These are phyloP conservation scores for Carex cristatella DNA, from an alignment of 176 grass and related monocot genomes.

Conservation along the genomic window DNA sequence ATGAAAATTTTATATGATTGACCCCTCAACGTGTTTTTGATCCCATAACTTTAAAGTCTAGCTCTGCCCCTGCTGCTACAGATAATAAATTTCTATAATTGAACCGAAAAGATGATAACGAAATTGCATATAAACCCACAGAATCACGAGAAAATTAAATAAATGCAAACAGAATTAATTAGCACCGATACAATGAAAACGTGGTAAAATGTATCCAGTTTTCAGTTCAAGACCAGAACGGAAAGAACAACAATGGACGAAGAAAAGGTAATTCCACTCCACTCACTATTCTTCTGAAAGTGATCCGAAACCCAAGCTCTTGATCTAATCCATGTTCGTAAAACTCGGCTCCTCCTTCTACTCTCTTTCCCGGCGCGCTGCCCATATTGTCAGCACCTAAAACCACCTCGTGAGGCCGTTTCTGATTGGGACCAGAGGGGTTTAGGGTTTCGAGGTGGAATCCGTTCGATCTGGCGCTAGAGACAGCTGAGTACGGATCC, in stretches of 20 bases:
- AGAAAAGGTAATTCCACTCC: background rate
- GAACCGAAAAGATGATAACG: background rate
- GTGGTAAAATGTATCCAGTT: background rate
- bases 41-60: too few species aligned
- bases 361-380: slow-evolving; percentile 13
- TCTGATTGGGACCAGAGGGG: slow-evolving; percentile 27
- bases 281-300: slow-evolving; percentile 96
- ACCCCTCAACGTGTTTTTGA: too few species aligned
- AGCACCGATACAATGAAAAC: background rate
- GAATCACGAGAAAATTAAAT: background rate
- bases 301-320: slow-evolving; percentile 78
- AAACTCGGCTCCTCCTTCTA: slow-evolving; percentile 34
- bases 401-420: background rate
- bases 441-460: slow-evolving; percentile 83
- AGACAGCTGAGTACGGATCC: slow-evolving; percentile 27
- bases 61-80: background rate
- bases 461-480: slow-evolving; percentile 27
- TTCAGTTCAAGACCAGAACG: background rate
- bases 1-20: too few species aligned
- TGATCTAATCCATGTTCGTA: slow-evolving; percentile 53
- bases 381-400: background rate
- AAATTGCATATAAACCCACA: background rate
- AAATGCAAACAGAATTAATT: slow-evolving; percentile 16
- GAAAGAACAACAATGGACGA: background rate
- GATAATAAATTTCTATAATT: background rate